Conservation (phyloP, 2,329 filamentous ascomycete genomes). For the Zalaria obscura region DNA sequence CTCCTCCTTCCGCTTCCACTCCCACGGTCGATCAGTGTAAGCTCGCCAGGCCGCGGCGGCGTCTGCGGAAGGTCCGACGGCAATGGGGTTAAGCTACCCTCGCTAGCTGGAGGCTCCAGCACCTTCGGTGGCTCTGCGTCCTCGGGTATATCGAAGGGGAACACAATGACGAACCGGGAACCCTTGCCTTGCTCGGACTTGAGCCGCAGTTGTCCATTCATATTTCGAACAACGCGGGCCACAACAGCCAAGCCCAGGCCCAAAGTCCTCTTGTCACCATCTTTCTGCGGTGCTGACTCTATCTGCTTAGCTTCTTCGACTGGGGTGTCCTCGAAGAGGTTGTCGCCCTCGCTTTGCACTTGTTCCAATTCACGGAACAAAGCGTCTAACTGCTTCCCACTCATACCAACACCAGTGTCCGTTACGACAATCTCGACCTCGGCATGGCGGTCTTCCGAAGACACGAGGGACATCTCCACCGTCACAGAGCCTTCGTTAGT, state of each 20-base stretch:
- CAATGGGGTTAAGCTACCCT: not conserved
- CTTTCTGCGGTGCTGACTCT: slow-evolving; percentile 12
- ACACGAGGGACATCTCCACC: slow-evolving; percentile 53
- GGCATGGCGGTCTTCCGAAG: slow-evolving; percentile 37
- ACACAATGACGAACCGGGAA: slow-evolving; percentile 65
- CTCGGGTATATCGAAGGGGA: slow-evolving; percentile 58
- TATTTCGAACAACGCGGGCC: slow-evolving; percentile 74
- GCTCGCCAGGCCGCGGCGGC: slow-evolving; percentile 31
- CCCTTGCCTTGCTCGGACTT: slow-evolving; percentile 75
- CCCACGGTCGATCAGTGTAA: slow-evolving; percentile 44
- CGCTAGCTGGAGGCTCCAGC: slow-evolving; percentile 4
- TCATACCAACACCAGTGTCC: slow-evolving; percentile 60
- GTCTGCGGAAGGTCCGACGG: slow-evolving; percentile 3
- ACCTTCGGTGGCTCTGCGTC: slow-evolving; percentile 10
- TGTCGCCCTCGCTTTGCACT: slow-evolving; percentile 44
- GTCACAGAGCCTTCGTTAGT: slow-evolving; percentile 54
- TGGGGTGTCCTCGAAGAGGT: slow-evolving; percentile 21
- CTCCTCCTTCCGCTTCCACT: slow-evolving; percentile 19
- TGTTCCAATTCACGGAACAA: slow-evolving; percentile 51
- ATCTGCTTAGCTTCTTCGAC: slow-evolving; percentile 16
- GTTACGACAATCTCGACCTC: slow-evolving; percentile 61
- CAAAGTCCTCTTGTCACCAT: slow-evolving; percentile 36
- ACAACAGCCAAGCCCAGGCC: slow-evolving; percentile 80
- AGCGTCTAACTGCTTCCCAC: slow-evolving; percentile 39
- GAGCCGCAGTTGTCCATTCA: slow-evolving; percentile 74